phyloP scores from a whole-genome alignment of 2,329 filamentous ascomycete species.

The Colletotrichum kahawae region DNA sequence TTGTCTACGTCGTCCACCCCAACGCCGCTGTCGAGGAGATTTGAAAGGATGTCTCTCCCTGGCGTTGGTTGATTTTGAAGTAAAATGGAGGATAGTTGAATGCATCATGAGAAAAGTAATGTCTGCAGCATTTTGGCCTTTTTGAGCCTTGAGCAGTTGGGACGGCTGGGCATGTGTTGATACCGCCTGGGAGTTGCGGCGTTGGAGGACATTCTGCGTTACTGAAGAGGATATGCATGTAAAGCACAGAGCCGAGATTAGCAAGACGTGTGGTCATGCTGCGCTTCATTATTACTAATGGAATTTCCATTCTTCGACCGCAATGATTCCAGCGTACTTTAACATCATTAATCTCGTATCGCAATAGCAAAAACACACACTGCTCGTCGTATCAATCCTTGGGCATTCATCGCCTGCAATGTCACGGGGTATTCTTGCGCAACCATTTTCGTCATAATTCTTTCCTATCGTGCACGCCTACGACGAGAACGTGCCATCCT shows the following conservation, averaged over 20 bases:
- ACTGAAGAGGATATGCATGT: neutral
- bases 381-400: neutral
- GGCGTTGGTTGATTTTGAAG: neutral
- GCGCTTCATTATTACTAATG: neutral
- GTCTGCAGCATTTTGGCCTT: slow-evolving; percentile 1
- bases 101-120: slow-evolving; percentile 3
- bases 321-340: neutral
- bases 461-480: neutral
- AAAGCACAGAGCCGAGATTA: neutral
- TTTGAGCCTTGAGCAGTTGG: neutral
- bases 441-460: neutral
- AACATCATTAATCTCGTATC: neutral
- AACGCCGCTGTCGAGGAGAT: slow-evolving; percentile 84
- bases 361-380: neutral
- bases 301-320: neutral
- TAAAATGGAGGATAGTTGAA: neutral
- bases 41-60: slow-evolving; percentile 27
- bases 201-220: neutral
- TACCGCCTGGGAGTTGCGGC: slow-evolving; percentile 9
- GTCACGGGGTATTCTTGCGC: neutral
- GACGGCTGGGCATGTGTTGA: neutral
- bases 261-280: neutral
- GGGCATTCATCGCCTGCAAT: neutral
- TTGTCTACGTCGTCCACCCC: slow-evolving; percentile 90
- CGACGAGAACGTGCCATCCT: slow-evolving; percentile 16